Conservation (phyloP, 2,329 filamentous ascomycete genomes). For the Tolypocladium tundrense region DNA sequence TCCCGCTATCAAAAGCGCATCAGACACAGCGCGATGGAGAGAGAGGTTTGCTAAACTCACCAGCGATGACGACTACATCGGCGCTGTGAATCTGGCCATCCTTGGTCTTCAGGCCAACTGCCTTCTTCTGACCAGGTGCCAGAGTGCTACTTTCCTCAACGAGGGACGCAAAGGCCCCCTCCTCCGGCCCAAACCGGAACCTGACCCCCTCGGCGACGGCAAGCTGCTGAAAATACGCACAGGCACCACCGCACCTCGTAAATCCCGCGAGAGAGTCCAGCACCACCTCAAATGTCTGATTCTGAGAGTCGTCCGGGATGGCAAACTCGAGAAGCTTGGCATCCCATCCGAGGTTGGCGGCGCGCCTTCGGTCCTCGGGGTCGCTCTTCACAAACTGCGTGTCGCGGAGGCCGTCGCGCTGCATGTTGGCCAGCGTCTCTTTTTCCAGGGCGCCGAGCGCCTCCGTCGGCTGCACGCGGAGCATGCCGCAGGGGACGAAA, state of each 20-base stretch:
- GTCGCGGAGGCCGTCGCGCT: conserved; percentile 11
- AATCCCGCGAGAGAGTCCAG: conserved; percentile 13
- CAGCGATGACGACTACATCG: conserved; percentile 14
- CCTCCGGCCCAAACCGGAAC: conserved; percentile 14
- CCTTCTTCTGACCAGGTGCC: background rate
- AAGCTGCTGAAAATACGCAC: conserved; percentile 8
- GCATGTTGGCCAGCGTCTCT: conserved; percentile 13
- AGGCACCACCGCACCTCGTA: conserved; percentile 11
- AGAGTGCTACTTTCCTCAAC: background rate
- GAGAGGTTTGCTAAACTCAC: conserved; percentile 4
- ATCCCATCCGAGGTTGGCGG: conserved; percentile 9
- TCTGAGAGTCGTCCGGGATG: conserved; percentile 7
- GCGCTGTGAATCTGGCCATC: conserved; percentile 10
- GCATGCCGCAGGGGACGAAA: conserved; percentile 13
- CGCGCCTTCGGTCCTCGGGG: conserved; percentile 7
- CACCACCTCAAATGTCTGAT: conserved; percentile 11
- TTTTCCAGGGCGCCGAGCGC: conserved; percentile 10
- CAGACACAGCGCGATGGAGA: background rate
- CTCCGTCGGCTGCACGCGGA: conserved; percentile 13
- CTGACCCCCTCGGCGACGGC: conserved; percentile 13
- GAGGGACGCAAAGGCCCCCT: conserved; percentile 13
- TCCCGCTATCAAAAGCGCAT: conserved; percentile 10
- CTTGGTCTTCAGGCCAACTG: conserved; percentile 1
- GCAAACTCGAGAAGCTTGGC: conserved; percentile 13
- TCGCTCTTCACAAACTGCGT: conserved; percentile 13